Percentiles rank a stretch among this genome's conserved stretches.
phyloP scores from a whole-genome alignment of 441 rosid genomes.

The Pelargonium cotyledonis region DNA sequence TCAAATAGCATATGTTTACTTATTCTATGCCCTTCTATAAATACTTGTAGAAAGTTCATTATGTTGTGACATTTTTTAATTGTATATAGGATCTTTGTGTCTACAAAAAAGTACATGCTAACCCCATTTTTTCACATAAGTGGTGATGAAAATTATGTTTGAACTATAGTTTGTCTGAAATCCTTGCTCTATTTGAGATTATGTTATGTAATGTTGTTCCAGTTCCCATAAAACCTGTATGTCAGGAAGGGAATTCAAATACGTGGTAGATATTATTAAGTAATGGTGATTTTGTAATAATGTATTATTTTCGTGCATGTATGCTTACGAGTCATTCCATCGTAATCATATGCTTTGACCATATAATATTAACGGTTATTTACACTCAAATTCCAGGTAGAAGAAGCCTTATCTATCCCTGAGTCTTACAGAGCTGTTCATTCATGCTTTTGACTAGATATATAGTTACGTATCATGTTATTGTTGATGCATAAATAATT shows the following conservation, averaged over 20 bases:
- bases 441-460: neutral
- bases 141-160: neutral
- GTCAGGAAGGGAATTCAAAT: neutral
- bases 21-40: neutral
- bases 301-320: neutral
- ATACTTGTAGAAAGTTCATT: neutral
- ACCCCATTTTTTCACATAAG: too few species aligned
- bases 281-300: neutral
- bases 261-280: neutral
- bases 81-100: too few species aligned
- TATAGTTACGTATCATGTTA: neutral
- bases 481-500: neutral
- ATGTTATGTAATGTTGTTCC: neutral
- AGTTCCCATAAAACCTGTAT: neutral
- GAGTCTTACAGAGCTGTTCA: neutral
- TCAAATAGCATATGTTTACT: neutral
- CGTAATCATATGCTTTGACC: neutral
- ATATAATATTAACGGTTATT: neutral
- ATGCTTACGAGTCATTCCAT: neutral
- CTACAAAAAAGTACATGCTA: too few species aligned
- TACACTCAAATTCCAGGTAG: neutral
- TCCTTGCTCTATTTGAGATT: neutral
- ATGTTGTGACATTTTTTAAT: neutral
- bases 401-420: neutral
- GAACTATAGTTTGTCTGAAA: neutral